Conservation (phyloP, 78 protist genomes). For the Dictyostelium discoideum region dicty_2.7 NC_007088.5:5594001-5594500, state of each 20-base stretch:
- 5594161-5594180: not conserved
- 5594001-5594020: too few relatives aligned
- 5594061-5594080: too few relatives aligned
- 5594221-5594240: not conserved
- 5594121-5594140: not conserved
- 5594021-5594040: too few relatives aligned
- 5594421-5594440: not conserved
- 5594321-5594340: too few relatives aligned
- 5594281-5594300: not conserved
- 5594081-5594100: not conserved
- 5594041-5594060: too few relatives aligned
- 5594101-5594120: not conserved
- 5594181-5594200: not conserved
- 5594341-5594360: not conserved
- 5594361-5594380: not conserved
- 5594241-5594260: not conserved
- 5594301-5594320: not conserved
- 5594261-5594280: not conserved
- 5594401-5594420: not conserved
- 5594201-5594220: not conserved
- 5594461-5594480: not conserved
- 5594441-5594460: not conserved
- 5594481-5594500: constrained; percentile 14
- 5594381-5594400: not conserved
- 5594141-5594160: not conserved